phyloP scores from a whole-genome alignment of 768 basidiomycete genomes.

The Boletus subcaerulescens region DNA sequence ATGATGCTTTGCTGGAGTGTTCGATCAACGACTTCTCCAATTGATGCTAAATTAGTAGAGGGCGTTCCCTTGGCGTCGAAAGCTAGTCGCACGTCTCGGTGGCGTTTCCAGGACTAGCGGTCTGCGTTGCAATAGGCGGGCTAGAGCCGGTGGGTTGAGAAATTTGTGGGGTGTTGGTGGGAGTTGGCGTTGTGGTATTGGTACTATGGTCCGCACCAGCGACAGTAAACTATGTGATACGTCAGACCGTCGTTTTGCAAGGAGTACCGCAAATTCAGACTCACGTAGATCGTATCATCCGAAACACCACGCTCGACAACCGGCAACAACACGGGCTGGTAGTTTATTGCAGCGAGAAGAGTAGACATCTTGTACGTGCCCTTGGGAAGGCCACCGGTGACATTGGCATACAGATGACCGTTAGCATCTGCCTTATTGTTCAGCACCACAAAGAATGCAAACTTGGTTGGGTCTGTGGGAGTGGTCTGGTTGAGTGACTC shows the following conservation, averaged over 20 bases:
- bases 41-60: not conserved
- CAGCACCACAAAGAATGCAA: slow-evolving; percentile 59
- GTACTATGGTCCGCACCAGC: slow-evolving; percentile 4
- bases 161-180: not conserved
- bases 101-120: not conserved
- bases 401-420: slow-evolving; percentile 46
- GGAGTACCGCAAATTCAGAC: slow-evolving; percentile 1
- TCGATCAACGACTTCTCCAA: slow-evolving; percentile 15
- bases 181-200: slow-evolving; percentile 9
- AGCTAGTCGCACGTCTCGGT: slow-evolving; percentile 1
- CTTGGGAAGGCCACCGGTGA: slow-evolving; percentile 51
- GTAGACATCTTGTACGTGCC: slow-evolving; percentile 49
- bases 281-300: slow-evolving; percentile 43
- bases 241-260: slow-evolving; percentile 2
- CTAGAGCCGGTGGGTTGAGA: not conserved
- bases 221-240: slow-evolving; percentile 27
- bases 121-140: not conserved
- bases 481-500: slow-evolving; percentile 45
- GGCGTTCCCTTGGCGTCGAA: not conserved
- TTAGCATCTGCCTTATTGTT: slow-evolving; percentile 40
- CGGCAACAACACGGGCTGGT: slow-evolving; percentile 38
- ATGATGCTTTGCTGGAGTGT: not conserved
- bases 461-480: slow-evolving; percentile 47
- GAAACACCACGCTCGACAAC: slow-evolving; percentile 39
- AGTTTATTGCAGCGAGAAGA: slow-evolving; percentile 47